Percentiles rank a stretch among this genome's conserved stretches.
Conservation (phyloP, 2,329 filamentous ascomycete species). For the Alternaria arbusti region DNA sequence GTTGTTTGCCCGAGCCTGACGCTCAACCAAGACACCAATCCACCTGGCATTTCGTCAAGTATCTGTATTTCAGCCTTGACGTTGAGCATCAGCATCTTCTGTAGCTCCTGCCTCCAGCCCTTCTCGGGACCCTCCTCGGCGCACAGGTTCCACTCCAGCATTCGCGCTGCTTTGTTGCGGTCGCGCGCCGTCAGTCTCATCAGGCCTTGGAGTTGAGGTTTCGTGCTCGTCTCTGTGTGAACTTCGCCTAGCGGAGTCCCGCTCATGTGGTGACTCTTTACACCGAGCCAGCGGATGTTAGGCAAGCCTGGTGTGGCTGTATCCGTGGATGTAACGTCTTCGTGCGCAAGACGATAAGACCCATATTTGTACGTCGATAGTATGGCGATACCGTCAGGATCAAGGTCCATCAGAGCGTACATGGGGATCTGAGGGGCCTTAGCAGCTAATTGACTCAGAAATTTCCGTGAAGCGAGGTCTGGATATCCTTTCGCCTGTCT, state of each 20-base stretch:
- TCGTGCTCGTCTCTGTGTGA: conserved; percentile 13
- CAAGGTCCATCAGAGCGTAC: conserved; percentile 73
- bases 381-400: conserved; percentile 78
- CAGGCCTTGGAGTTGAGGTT: conserved; percentile 47
- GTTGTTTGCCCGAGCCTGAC: conserved; percentile 22
- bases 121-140: conserved; percentile 42
- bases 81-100: conserved; percentile 75
- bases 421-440: conserved; percentile 55
- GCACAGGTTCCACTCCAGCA: conserved; percentile 56
- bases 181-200: conserved; percentile 63
- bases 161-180: conserved; percentile 61
- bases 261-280: conserved; percentile 49
- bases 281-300: conserved; percentile 69
- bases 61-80: conserved; percentile 80
- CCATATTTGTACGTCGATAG: conserved; percentile 75
- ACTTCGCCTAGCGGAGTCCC: conserved; percentile 18
- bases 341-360: conserved; percentile 67
- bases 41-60: conserved; percentile 56
- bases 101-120: conserved; percentile 64
- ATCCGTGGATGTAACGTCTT: conserved; percentile 55
- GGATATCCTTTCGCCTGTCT: conserved; percentile 80
- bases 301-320: conserved; percentile 49
- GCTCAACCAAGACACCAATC: conserved; percentile 41
- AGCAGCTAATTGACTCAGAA: conserved; percentile 60
- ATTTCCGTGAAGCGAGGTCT: conserved; percentile 71